phyloP scores from a whole-genome alignment of 2,329 filamentous ascomycete genomes.

The Laburnicola sp. region DNA sequence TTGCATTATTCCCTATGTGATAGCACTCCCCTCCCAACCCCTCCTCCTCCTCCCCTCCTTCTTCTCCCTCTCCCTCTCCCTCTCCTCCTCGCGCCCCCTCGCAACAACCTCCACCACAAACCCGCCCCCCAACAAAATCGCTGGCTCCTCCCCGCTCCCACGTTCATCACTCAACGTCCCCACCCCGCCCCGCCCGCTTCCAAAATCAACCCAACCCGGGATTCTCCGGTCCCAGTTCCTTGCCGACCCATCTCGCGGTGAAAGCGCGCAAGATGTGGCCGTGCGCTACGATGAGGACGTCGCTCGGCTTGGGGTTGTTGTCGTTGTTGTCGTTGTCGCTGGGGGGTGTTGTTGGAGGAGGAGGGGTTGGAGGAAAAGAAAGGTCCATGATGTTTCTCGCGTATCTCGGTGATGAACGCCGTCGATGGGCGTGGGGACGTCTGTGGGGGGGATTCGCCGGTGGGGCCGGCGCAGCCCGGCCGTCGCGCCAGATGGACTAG shows the following conservation, averaged over 20 bases:
- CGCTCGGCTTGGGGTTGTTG: slow-evolving; percentile 53
- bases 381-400: no score
- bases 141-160: slow-evolving; percentile 53
- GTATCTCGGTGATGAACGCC: no score
- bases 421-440: no score
- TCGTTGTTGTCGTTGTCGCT: slow-evolving; percentile 40
- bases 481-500: no score
- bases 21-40: no score
- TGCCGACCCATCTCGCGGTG: slow-evolving; percentile 81
- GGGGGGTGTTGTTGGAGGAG: no score
- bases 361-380: no score
- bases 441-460: no score
- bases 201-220: slow-evolving; percentile 70
- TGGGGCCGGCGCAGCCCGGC: no score
- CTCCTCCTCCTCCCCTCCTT: slow-evolving; percentile 8
- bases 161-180: slow-evolving; percentile 58
- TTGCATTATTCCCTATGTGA: no score
- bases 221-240: slow-evolving; percentile 68
- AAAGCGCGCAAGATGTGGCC: slow-evolving; percentile 88
- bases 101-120: slow-evolving; percentile 57
- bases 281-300: slow-evolving; percentile 82
- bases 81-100: slow-evolving; percentile 36
- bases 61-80: slow-evolving; percentile 40
- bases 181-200: slow-evolving; percentile 62
- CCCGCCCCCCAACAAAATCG: no score